Base-by-base conservation (phyloP, 2,329 filamentous ascomycete species). In the Zymoseptoria ardabiliae region DNA sequence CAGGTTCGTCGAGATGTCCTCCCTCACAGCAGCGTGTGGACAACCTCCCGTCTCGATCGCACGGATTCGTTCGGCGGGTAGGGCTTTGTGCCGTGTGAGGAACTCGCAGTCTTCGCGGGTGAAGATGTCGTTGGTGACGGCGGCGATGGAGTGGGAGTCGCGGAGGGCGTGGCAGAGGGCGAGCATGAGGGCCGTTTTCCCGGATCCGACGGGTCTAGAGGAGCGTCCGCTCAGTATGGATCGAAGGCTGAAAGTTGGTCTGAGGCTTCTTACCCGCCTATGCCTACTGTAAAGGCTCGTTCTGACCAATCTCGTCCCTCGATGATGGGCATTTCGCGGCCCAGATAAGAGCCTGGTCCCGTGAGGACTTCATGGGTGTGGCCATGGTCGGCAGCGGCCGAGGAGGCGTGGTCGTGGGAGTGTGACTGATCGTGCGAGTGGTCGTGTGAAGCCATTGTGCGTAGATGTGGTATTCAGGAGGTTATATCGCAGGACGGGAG, bases 111-210 rank as follows among this genome's bases (percentile, higher is more conserved):
- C 94, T 78, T 99, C 94, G 65, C 82, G 88, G 21, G 93, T 97
- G 81, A 97, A 97, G 81, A 97, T 97, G 81, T 97, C 93, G 81
- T 97, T 97, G 54, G 94, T 99, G 21, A 99, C 93, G 61, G 91
- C 94, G 0, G 94, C 94, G 70, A 99, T 89, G 72, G 87, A 91
- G 83, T 90, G 92, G 58, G 83, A 80, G 55, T 86, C 81, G 62
- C 94, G 89, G 6, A 99, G 86, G 7, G 88, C 87, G 41, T 86
- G 86, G 79, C 91, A 97, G 67, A 97, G 89, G 48, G 90, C 88
- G 10, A 97, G 86, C 93, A 99, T 97, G 25, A 97, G 84, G 19
- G 94, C 94, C 0, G 94, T 97, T 77, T 99, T 99, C 72, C 94
- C 94, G 22, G 92, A 97, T 65, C 94, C 94, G 57, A 99, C 94